A percentile compares a stretch with the other conserved stretches of the same genome.
Conservation (phyloP, 306 rosid genomes). For the Quercus robur region DNA sequence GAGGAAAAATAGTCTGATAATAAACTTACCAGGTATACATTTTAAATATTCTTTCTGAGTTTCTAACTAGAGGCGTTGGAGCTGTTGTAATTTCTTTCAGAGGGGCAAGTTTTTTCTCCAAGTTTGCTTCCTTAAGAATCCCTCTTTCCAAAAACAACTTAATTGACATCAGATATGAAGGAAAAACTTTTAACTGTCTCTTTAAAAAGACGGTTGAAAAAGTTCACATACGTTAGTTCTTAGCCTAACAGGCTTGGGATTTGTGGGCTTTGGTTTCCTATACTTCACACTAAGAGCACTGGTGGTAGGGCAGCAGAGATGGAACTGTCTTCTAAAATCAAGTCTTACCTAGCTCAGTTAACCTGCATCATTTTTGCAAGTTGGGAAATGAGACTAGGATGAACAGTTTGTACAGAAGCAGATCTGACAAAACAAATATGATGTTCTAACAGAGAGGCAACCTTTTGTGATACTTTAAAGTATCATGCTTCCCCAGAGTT, state of each 20-base stretch:
- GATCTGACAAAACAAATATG: not conserved
- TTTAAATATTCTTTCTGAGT: constrained; percentile 28
- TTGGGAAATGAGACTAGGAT: not conserved
- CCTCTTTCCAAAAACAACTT: too few relatives aligned
- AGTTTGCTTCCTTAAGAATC: constrained; percentile 60
- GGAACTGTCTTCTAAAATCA: constrained; percentile 37
- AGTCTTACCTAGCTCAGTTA: constrained; percentile 16
- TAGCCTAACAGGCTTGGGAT: constrained; percentile 90
- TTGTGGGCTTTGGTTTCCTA: constrained; percentile 70
- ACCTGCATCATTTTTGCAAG: constrained; percentile 28
- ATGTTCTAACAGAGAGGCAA: constrained; percentile 20
- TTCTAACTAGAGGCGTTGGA: constrained; percentile 29
- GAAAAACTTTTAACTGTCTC: not conserved
- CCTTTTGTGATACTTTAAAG: constrained; percentile 48
- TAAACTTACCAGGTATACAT: constrained; percentile 28
- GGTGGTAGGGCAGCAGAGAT: constrained; percentile 10
- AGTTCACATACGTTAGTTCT: constrained; percentile 76
- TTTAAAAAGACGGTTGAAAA: constrained; percentile 9
- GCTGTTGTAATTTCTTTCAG: constrained; percentile 39
- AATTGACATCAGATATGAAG: constrained; percentile 7
- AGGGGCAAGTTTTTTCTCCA: constrained; percentile 54
- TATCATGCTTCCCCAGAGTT: constrained; percentile 43
- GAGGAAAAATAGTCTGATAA: not conserved
- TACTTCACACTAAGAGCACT: constrained; percentile 55
- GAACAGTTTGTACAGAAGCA: not conserved